Conservation (phyloP, 805 yeast genomes). For the Ogataea methylovora region DNA sequence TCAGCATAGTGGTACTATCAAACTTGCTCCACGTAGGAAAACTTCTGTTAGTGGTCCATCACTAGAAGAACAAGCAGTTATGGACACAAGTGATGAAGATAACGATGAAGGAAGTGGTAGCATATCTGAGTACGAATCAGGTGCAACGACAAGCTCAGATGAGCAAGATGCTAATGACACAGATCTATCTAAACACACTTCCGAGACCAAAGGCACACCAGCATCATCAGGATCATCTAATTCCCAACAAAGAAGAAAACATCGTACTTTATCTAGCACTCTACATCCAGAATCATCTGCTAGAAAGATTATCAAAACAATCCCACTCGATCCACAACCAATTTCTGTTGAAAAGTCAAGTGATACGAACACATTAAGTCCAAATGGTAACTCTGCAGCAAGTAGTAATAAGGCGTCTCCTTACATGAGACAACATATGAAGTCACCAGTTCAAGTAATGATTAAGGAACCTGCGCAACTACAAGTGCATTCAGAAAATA, state of each 20-base stretch:
- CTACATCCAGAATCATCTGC: constrained; percentile 66
- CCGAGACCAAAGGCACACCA: constrained; percentile 17
- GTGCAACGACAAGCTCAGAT: constrained; percentile 20
- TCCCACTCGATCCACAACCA: constrained; percentile 81
- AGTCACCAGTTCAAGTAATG: constrained; percentile 10
- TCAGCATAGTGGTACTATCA: constrained; percentile 83
- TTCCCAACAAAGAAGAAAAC: constrained; percentile 24
- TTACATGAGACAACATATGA: constrained; percentile 9
- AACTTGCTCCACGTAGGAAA: constrained; percentile 33
- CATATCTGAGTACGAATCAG: constrained; percentile 19
- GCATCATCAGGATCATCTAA: constrained; percentile 13
- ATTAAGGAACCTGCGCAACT: not conserved
- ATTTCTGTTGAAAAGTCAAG: constrained; percentile 32
- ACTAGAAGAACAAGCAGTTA: constrained; percentile 10
- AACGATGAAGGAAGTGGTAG: constrained; percentile 8
- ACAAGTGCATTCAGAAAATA: not conserved
- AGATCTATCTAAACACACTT: constrained; percentile 21
- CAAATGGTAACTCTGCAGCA: constrained; percentile 2
- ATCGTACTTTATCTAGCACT: constrained; percentile 45
- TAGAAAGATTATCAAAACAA: constrained; percentile 64
- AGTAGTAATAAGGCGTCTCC: constrained; percentile 12
- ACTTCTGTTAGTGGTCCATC: not conserved
- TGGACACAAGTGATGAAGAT: constrained; percentile 14
- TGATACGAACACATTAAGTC: constrained; percentile 10
- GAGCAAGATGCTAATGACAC: constrained; percentile 13